Base-by-base conservation (phyloP, 1,284 basidiomycete species). In the Pseudozyma pruni region DNA sequence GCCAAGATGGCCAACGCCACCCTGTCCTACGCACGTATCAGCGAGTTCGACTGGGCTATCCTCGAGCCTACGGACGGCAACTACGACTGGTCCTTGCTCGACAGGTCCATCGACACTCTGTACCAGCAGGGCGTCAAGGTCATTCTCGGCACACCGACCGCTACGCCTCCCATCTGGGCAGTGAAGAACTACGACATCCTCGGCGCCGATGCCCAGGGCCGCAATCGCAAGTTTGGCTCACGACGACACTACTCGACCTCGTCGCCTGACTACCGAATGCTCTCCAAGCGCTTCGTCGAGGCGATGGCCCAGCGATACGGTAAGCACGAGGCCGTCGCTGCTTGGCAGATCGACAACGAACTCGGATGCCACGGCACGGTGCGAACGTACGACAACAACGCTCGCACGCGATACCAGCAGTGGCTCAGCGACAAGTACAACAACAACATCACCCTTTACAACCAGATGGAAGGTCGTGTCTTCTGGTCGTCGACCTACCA, bases 321-420 rank as follows among this genome's bases (percentile, higher is more conserved):
- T 4, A n/a, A 27, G 14, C 55, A 72, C 48, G 37, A 51, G 10
- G 43, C 50, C 3, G 62, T 74, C 13, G 60, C 39, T 10, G 68
- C 34, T 13, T 72, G 69, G 69, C 72, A 74, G 58, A 54, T 67
- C 20, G 69, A 72, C 55, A 74, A 74, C 43, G 69, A 74, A 51
- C 55, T 63, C 8, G 69, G 69, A 19, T 72, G 69, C 48, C 59
- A 68, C 50, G 14, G 32, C 16, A 67, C 68, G 3, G 44, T 57
- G 6, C 72, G 69, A 33, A 63, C 69, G 0, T 74, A 54, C 49
- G 69, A 72, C 47, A 31, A 43, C n/a, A 62, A 72, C 29, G 69
- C 69, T 8, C 39, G 37, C 22, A 54, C 33, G 16, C 52, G 54
- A n/a, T 74, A 55, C 35, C 72, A 63, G 14, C 23, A 40, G n/a